These are phyloP conservation scores for Pezicula rhizophila DNA, from an alignment of 2,329 filamentous ascomycete genomes.

Conservation along the genomic window DNA sequence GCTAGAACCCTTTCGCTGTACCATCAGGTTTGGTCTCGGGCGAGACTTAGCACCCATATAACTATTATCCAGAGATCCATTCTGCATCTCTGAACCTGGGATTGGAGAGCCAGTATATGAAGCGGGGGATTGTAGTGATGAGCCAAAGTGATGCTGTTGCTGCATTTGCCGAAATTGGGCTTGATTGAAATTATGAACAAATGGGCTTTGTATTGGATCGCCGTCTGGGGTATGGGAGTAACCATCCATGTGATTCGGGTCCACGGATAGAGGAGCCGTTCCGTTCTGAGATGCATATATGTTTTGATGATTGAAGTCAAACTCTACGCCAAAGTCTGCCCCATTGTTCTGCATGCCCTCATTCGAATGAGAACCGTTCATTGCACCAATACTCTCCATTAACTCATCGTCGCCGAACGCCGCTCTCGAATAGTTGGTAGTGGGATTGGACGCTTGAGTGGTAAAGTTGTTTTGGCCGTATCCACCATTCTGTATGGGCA, in stretches of 20 bases:
- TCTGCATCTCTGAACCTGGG: slow-evolving; percentile 41
- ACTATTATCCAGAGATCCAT: slow-evolving; percentile 39
- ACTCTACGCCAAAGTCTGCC: slow-evolving; percentile 52
- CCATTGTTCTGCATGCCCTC: slow-evolving; percentile 45
- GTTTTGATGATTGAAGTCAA: slow-evolving; percentile 46
- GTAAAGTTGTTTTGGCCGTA: slow-evolving; percentile 52
- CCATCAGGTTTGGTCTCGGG: slow-evolving; percentile 52
- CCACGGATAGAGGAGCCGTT: slow-evolving; percentile 51
- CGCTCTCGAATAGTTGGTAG: slow-evolving; percentile 69
- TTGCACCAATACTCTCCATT: slow-evolving; percentile 62
- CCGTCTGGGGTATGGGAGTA: slow-evolving; percentile 91
- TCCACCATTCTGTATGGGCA: slow-evolving; percentile 38
- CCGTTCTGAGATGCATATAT: slow-evolving; percentile 50
- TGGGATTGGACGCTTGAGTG: slow-evolving; percentile 45
- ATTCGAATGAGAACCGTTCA: slow-evolving; percentile 19
- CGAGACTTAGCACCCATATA: slow-evolving; percentile 52
- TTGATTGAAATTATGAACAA: slow-evolving; percentile 71
- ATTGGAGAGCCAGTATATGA: slow-evolving; percentile 47
- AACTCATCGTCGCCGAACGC: slow-evolving; percentile 86
- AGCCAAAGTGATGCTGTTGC: slow-evolving; percentile 48
- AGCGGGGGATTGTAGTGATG: slow-evolving; percentile 46
- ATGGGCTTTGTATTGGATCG: slow-evolving; percentile 87
- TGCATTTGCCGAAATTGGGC: slow-evolving; percentile 68
- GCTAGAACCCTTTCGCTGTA: slow-evolving; percentile 62
- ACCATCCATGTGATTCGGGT: slow-evolving; percentile 64